Evolutionary conservation across 805 yeast genomes (phyloP).

Genomic region (Ogataea philodendri): DNA sequence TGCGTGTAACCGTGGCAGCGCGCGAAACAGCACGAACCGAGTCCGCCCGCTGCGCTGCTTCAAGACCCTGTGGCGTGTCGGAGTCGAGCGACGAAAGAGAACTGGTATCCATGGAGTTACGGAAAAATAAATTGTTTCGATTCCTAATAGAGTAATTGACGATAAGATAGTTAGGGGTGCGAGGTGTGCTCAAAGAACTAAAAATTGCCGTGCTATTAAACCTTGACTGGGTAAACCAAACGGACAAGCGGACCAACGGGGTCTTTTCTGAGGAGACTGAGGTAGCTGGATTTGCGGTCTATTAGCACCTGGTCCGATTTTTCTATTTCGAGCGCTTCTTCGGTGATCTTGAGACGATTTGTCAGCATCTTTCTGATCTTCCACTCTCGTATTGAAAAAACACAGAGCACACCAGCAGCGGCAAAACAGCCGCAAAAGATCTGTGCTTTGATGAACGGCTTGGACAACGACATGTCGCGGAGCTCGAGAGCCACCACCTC

Average conservation of each 20-base stretch:
- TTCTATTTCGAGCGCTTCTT: not conserved
- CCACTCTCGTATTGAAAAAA: conserved; percentile 48
- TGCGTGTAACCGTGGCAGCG: conserved; percentile 1
- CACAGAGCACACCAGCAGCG: conserved; percentile 41
- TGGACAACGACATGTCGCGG: conserved; percentile 16
- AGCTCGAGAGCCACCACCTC: conserved; percentile 34
- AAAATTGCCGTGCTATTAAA: too few relatives aligned
- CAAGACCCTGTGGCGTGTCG: not conserved
- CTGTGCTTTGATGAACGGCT: conserved; percentile 59
- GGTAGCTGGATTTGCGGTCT: not conserved
- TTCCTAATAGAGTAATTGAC: not conserved
- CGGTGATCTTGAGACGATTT: not conserved
- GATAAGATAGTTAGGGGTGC: not conserved
- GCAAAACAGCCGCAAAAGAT: conserved; percentile 57
- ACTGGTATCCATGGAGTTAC: not conserved
- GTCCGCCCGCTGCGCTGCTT: not conserved
- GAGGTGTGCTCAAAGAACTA: not conserved
- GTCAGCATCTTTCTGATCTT: conserved; percentile 1
- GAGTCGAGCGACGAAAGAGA: conserved; percentile 9
- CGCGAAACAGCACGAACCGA: not conserved
- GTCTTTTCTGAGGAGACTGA: conserved; percentile 1
- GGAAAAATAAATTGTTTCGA: conserved; percentile 1
- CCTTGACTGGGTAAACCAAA: conserved; percentile 4
- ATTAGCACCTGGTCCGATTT: not conserved
- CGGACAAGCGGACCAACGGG: conserved; percentile 1